Percentiles rank a stretch among this genome's conserved stretches.
Conservation (phyloP, 805 yeast species). For the Scheffersomyces amazonensis region DNA sequence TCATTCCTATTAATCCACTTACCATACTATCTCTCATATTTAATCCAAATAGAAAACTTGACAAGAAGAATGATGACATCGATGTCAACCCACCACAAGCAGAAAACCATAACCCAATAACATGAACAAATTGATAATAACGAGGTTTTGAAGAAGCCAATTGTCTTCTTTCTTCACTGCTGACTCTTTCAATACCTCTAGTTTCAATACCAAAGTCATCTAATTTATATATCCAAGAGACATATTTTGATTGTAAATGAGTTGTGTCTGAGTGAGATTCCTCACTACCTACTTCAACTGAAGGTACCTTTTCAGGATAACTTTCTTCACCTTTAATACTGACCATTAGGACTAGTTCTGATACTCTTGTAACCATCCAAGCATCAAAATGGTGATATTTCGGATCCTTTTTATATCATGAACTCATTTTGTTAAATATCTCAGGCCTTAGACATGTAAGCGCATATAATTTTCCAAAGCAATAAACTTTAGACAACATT, state of each 20-base stretch:
- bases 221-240: constrained; percentile 18
- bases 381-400: neutral
- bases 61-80: constrained; percentile 34
- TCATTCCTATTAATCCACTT: constrained; percentile 26
- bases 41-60: constrained; percentile 26
- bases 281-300: neutral
- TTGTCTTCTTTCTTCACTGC: constrained; percentile 21
- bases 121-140: constrained; percentile 21
- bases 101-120: constrained; percentile 36
- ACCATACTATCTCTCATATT: constrained; percentile 23
- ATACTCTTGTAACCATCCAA: neutral
- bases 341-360: no score
- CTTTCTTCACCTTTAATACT: no score
- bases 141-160: constrained; percentile 9
- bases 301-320: neutral
- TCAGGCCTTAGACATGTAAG: neutral
- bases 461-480: neutral
- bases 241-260: constrained; percentile 4
- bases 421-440: neutral
- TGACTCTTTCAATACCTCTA: constrained; percentile 33
- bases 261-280: neutral
- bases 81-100: constrained; percentile 39
- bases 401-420: no score
- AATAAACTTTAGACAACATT: no score
- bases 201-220: constrained; percentile 29